Evolutionary conservation across 2,329 filamentous ascomycete species (phyloP), one percentile per base, ranked within the genome.

Genomic region (Macroventuria anomochaeta): DNA sequence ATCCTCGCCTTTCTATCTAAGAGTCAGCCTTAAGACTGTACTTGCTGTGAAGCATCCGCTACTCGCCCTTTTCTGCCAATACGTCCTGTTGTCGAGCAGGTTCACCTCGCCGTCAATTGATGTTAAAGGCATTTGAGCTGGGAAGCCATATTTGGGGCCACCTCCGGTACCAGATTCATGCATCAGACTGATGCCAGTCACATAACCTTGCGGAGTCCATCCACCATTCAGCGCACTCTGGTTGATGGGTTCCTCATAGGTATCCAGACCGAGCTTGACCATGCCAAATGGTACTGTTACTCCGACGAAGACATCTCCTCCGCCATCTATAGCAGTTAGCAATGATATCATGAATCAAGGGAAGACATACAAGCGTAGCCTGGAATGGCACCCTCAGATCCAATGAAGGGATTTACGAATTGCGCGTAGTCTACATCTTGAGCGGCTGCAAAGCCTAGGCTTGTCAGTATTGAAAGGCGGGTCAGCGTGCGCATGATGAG

Each of bases 351-450:
- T 6, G 13, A 7, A 26, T 26, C 2, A 8, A 12, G 15, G 17
- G 7, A 39, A 18, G n/a, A 42, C 60, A 41, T 59, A 65, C 67
- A 74, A 18, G 70, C 68, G 39, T 71, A 72, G 3, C 78, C 77
- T 3, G 75, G 60, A 28, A 74, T 76, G 0, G 76, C 75, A 7
- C 79, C 78, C 58, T 80, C 78, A 0, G 77, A 77, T 6, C 79
- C 79, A 17, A 81, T 80, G 37, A 81, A 75, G 1, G 76, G 71
- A 51, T 81, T 79, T 7, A 80, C 79, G 26, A 65, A 74, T 43
- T 70, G 65, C 21, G 70, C 44, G 39, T 69, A 73, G 25, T 74
- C 70, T 11, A 64, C 55, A 34, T 58, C 50, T n/a, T 70, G 62
- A 15, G 63, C 58, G 12, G 18, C 4, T 7, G 41, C 53, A 29